Base-by-base conservation (phyloP, 2,329 filamentous ascomycete species). In the Mycosphaerelloides madeirae region DNA sequence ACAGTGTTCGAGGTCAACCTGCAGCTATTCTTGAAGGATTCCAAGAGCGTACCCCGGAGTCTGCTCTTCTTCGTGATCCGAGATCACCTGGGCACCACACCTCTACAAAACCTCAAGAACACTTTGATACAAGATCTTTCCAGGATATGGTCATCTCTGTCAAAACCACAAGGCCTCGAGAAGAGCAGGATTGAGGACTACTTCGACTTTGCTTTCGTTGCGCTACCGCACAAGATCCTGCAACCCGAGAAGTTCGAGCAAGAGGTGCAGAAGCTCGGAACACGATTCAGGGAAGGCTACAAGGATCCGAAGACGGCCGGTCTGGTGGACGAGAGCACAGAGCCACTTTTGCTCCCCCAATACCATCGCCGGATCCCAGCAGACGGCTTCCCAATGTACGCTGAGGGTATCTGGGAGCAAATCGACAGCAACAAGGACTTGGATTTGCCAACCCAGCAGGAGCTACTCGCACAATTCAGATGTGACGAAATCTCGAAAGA, bases 381-480 rank as follows among this genome's bases (percentile, higher is more conserved):
- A 8, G 93, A 98, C 66, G 93, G 93, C n/a, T 93, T 97, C 63
- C 87, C 91, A 0, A 77, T 89, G 48, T 98, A 98, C 59, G 90
- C 93, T 0, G 83, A 93, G 64, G 88, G 90, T 31, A 81, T 98
- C 34, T 98, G 93, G 93, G 90, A 97, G 60, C 91, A 97, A 69
- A 98, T 98, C 63, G 90, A 95, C 58, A 86, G 91, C 73, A 98
- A 98, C 76, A 98, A 98, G 69, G 93, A 98, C 62, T 76, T 98
- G 43, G 93, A 98, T 68, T 70, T 98, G 47, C 93, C 93, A 3
- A 97, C 93, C 0, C 93, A 98, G 65, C 93, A 98, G 69, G 93
- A 98, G 66, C 77, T 98, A 35, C 77, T 98, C 41, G 93, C 93
- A 9, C 93, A 98, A 66, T 98, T 97, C 72, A 82, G 93, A 55